Conservation (phyloP, 2,329 filamentous ascomycete genomes). For the Graphilbum fragrans region DNA sequence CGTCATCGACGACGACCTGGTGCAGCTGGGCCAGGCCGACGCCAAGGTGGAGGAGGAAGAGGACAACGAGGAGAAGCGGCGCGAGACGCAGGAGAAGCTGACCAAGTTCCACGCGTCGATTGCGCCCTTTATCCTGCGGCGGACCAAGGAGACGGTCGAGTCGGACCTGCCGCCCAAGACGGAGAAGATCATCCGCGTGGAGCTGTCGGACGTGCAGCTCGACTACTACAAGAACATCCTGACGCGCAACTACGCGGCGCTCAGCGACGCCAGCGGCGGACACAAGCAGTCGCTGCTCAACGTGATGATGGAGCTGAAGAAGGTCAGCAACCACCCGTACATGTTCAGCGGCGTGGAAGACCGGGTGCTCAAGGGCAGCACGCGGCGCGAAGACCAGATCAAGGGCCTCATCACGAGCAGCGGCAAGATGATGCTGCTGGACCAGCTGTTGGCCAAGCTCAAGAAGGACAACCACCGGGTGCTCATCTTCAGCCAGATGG, state of each 20-base stretch:
- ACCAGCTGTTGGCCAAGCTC: constrained; percentile 86
- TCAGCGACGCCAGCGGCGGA: constrained; percentile 80
- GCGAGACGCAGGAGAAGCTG: constrained; percentile 77
- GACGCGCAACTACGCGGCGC: constrained; percentile 86
- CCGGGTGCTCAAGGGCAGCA: constrained; percentile 68
- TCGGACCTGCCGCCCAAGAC: constrained; percentile 94
- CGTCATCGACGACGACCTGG: constrained; percentile 81
- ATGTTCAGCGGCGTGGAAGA: constrained; percentile 95
- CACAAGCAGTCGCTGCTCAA: constrained; percentile 93
- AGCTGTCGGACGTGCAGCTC: constrained; percentile 88
- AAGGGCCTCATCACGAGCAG: constrained; percentile 92
- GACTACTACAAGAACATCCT: constrained; percentile 99
- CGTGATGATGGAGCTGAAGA: constrained; percentile 99
- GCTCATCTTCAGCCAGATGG: constrained; percentile 98
- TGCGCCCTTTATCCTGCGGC: constrained; percentile 85
- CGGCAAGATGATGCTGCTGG: constrained; percentile 98
- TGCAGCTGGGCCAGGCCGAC: constrained; percentile 48
- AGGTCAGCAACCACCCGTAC: constrained; percentile 96
- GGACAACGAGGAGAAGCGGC: constrained; percentile 34
- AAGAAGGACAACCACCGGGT: constrained; percentile 91
- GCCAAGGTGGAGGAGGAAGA: constrained; percentile 16
- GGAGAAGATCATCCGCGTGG: constrained; percentile 97
- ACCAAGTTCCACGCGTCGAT: constrained; percentile 76
- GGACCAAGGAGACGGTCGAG: constrained; percentile 95
- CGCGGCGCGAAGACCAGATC: constrained; percentile 76